Evolutionary conservation across 495 filamentous ascomycete genomes (phyloP), one percentile per base, ranked within the genome.

Genomic region (Saxispiralis lemnorum): DNA sequence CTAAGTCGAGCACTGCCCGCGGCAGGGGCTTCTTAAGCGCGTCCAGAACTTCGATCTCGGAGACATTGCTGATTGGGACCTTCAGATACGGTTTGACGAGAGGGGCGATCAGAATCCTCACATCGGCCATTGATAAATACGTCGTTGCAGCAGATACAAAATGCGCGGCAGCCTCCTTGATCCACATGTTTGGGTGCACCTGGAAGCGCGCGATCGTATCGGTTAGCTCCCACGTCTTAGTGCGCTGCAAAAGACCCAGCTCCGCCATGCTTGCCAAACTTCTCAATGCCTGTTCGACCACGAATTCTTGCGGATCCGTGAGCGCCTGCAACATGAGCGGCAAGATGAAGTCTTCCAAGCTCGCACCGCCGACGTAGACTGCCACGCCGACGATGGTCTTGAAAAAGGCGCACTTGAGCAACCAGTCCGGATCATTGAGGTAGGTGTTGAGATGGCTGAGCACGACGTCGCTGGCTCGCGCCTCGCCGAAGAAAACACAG

Each of bases 241-340:
- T 74, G 52, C 85, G 69, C 41, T 87, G 84, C 48, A 96, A 74
- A 2, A 96, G 67, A 7, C 92, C 92, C 31, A 96, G 63, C 47
- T 81, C 76, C 33, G 87, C 85, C 67, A 99, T 81, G 44, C 78
- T 75, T n/a, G 84, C 82, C 35, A 99, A 70, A 0, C 87, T 87
- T 33, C 85, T 74, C 19, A 99, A 62, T 1, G 93, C 89, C 38
- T 78, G 80, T 57, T 94, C 84, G 12, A 99, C 78, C 2, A 99
- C 88, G 62, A 81, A 86, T 47, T 96, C 92, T 59, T 99, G 92
- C 0, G 83, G 77, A 49, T 99, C 92, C 0, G 87, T 87, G 51
- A 96, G 68, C n/a, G 89, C 86, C 60, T 93, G 92, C 9, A 94
- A 70, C 86, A 99, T 94, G 11, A 99, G 63, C 1, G 92, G 92